Evolutionary conservation across 305 asterid genomes (phyloP).

Genomic region (Rubia peregrina): DNA sequence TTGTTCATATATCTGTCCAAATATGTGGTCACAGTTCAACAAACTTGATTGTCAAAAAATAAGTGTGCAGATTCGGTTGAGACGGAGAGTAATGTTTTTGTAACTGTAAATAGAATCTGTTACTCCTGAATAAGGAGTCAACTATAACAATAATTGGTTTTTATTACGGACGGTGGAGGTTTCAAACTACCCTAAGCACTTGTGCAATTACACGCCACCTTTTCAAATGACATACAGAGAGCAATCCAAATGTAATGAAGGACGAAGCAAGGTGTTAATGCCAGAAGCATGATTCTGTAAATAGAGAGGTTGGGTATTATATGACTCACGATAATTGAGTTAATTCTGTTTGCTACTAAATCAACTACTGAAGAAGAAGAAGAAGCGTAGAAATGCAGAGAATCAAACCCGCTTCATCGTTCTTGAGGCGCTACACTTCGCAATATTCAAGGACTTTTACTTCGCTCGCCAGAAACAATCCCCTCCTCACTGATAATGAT

Average conservation of each 20-base stretch:
- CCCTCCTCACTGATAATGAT: constrained; percentile 40
- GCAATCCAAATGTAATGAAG: background rate
- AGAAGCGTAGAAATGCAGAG: constrained; percentile 30
- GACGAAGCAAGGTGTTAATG: background rate
- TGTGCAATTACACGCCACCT: background rate
- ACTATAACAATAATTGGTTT: no score
- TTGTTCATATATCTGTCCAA: no score
- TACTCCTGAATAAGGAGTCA: no score
- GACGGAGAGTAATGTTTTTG: no score
- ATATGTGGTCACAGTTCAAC: no score
- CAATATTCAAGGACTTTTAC: constrained; percentile 30
- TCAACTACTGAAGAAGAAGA: background rate
- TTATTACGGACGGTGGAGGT: background rate
- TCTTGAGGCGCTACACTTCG: constrained; percentile 31
- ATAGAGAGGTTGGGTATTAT: background rate
- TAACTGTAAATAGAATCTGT: no score
- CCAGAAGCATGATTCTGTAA: background rate
- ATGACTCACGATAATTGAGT: background rate
- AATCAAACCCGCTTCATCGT: constrained; percentile 28
- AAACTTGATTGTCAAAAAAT: no score
- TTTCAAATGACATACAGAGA: background rate
- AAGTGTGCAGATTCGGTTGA: no score
- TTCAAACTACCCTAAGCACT: background rate
- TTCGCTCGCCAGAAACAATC: constrained; percentile 32
- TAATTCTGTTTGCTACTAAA: background rate